Base-by-base conservation (phyloP, 1,284 basidiomycete genomes). In the Kalmanozyma brasiliensis region DNA sequence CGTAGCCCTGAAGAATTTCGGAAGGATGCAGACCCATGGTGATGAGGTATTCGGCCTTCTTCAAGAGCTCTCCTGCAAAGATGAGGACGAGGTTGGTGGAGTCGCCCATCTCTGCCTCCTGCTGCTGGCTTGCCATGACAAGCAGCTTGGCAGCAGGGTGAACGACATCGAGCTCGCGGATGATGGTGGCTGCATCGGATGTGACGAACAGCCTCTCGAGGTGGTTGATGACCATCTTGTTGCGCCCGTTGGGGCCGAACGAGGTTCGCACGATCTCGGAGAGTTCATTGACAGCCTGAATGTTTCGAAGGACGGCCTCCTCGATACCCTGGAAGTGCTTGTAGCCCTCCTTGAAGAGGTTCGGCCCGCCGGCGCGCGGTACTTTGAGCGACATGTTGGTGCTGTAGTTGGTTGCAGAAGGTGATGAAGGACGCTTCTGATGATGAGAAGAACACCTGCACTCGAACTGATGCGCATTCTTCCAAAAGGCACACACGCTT, bases 171-270 rank as follows among this genome's bases (percentile, higher is more conserved):
- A 98, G 89, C 85, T 99, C 96, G 70, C 91, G 88, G 81, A 98
- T 94, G 84, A 99, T 98, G 57, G 96, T 98, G 10, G 96, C 96
- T 8, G 96, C 95, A 87, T 99, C 96, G 45, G 93, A 96, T 26
- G 96, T 99, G 59, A 98, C 94, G 84, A 98, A 98, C 44, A 98
- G 86, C 80, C 89, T 88, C 56, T 94, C 94, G 40, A 99, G 86
- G 84, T 98, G 96, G 64, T 82, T 82, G 64, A 82, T 78, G 42
- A 82, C 71, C 71, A 82, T 79, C 74, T 82, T 82, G 74, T 82
- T 82, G 48, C 79, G 52, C 36, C 94, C 93, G 82, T 96, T 95
- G 30, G 94, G 94, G 19, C 94, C 94, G 82, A 96, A 96, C 82
- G 92, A 93, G 52, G 96, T 98, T 75, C 95, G 87, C 37, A 98